These are phyloP conservation scores for Diaporthe citriasiana DNA, from an alignment of 2,329 filamentous ascomycete genomes.

Conservation along the genomic window DNA sequence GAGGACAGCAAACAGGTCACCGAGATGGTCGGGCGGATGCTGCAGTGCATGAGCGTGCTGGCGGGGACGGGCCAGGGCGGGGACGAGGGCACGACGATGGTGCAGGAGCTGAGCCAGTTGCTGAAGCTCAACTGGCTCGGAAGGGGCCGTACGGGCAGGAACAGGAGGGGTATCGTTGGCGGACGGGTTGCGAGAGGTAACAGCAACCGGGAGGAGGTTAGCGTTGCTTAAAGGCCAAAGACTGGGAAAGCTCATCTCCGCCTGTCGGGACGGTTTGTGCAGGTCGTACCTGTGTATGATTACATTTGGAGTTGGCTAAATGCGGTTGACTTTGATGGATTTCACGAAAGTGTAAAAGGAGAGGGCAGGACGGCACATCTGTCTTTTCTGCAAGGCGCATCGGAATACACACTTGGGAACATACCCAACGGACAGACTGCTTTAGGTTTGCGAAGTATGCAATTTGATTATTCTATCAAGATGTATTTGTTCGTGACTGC, in stretches of 20 bases:
- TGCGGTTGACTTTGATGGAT: background rate
- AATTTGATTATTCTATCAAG: constrained; percentile 13
- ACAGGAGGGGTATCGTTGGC: constrained; percentile 90
- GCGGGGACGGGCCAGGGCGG: constrained; percentile 67
- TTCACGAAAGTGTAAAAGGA: constrained; percentile 27
- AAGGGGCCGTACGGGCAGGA: constrained; percentile 87
- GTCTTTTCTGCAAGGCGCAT: constrained; percentile 43
- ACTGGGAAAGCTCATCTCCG: background rate
- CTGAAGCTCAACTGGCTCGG: constrained; percentile 98
- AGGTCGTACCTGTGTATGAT: background rate
- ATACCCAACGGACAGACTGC: constrained; percentile 11
- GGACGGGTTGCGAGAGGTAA: constrained; percentile 64
- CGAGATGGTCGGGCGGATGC: constrained; percentile 93
- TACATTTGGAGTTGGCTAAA: background rate
- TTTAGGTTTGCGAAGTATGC: background rate
- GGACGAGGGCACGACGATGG: constrained; percentile 81
- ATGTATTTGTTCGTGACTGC: background rate
- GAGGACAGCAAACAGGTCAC: constrained; percentile 85
- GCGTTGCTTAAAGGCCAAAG: constrained; percentile 49
- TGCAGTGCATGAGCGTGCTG: constrained; percentile 95
- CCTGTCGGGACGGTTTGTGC: background rate
- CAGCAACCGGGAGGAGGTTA: constrained; percentile 57
- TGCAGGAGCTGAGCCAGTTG: constrained; percentile 86
- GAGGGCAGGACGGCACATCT: constrained; percentile 16
- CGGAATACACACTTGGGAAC: constrained; percentile 43